Evolutionary conservation across 768 basidiomycete genomes (phyloP), one percentile per base, ranked within the genome.

Genomic region (Tricholomella constricta): DNA sequence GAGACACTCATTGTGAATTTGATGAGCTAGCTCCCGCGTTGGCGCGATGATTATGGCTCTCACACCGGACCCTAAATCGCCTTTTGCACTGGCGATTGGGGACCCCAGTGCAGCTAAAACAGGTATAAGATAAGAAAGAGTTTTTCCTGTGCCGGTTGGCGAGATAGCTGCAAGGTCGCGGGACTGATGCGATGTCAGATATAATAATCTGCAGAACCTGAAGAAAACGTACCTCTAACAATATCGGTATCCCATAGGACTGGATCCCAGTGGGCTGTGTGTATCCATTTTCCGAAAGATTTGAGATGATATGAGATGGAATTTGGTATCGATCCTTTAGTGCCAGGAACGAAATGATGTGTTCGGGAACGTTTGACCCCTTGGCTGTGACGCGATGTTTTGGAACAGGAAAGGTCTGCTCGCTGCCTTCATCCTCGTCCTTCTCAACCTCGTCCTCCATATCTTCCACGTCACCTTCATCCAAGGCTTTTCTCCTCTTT

Each of bases 101-200:
- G 76, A 68, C 12, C 71, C 72, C 6, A 93, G 71, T 15, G 74
- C 69, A 10, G 83, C 74, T 53, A 98, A 80, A 20, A 93, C 77
- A 0, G 97, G 95, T 14, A 97, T 72, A 12, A 97, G 77, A 69
- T 98, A 99, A 0, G 94, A 83, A 6, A 98, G 77, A 0, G 97
- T 99, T 75, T 99, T 99, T 54, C 97, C 97, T 9, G 92, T 95
- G 45, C 97, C 97, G 5, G 97, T 99, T 0, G 97, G 97, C 0
- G 97, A 97, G 17, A 98, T 89, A 25, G 95, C 96, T 48, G 91
- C 87, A 20, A 97, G 77, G 69, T 99, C 96, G 52, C 91, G 85
- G 55, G 75, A 77, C 91, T 91, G 53, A 25, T 20, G 35, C 4
- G 45, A 41, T 11, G 54, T 61, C 8, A 57, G 25, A 27, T 37